Evolutionary conservation across 2,329 filamentous ascomycete species (phyloP), one percentile per base, ranked within the genome.

Genomic region (Claviceps fusiformis): DNA sequence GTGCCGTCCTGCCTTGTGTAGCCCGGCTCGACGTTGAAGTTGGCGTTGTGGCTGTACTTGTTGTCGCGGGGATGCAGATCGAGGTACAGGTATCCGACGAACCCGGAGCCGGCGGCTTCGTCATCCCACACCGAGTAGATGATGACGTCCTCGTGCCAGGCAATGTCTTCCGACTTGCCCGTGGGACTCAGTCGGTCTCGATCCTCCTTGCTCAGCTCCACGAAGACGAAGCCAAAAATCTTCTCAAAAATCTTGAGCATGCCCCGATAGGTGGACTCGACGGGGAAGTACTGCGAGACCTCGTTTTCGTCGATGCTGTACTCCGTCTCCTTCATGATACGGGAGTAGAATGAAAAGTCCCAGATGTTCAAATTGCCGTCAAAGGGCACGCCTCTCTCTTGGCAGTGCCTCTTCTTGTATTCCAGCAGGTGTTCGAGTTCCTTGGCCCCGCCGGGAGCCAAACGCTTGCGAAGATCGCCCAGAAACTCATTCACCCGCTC

Each of bases 181-280:
- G 81, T 85, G 10, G 83, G 78, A 52, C 84, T 86, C 57, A 88
- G 69, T 44, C 75, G 74, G 52, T 80, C 76, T 41, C 84, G 77
- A 60, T 89, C 86, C 57, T 84, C 80, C 3, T 78, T 75, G 50
- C 76, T 78, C 29, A 93, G 74, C 71, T 91, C 80, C 17, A 91
- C 80, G 63, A 93, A 93, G 5, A 82, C 80, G 41, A 95, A 75
- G 17, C 88, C 89, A 60, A 95, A 89, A 6, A 93, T 76, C 66
- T 88, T 78, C 70, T 93, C 87, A 60, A 93, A 93, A 63, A 92
- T 92, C 62, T 82, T 78, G 50, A 93, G 75, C 88, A 95, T 92
- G 55, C 82, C 85, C 33, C 78, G 76, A 52, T 93, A 83, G 0
- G 86, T 89, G 15, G 81, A 79, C 57, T 82, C 76, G 7, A 92